A percentile compares a stretch with the other conserved stretches of the same genome.
Conservation (phyloP, 306 rosid genomes). For the Phaseolus lunatus region DNA sequence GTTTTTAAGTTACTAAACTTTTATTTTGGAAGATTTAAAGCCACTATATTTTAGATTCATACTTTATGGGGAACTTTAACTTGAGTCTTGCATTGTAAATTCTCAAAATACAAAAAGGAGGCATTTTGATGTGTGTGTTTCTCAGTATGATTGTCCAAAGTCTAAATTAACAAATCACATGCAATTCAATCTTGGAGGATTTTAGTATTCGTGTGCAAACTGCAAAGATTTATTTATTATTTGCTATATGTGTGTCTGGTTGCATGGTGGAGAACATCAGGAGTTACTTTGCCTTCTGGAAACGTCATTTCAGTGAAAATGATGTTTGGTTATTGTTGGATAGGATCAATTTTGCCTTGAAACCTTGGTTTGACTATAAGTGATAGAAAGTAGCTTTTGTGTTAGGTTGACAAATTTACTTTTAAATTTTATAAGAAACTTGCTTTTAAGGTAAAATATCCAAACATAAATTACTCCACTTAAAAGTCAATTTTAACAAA, state of each 20-base stretch:
- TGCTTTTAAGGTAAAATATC: not conserved
- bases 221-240: not conserved
- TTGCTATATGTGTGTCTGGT: conserved; percentile 13
- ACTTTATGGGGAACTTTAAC: not conserved
- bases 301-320: not conserved
- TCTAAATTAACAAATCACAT: not conserved
- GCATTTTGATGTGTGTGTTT: conserved; percentile 17
- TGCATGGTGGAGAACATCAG: not conserved
- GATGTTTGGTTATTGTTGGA: not conserved
- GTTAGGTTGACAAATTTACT: not conserved
- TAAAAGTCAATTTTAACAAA: not conserved
- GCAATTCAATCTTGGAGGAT: conserved; percentile 24
- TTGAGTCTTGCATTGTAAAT: not conserved
- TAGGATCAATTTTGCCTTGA: not conserved
- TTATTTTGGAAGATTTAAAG: conserved; percentile 14
- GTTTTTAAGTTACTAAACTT: conserved; percentile 29
- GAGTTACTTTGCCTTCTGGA: not conserved
- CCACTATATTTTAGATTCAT: not conserved
- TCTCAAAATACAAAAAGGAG: conserved; percentile 16
- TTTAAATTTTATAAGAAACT: not conserved
- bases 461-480: not conserved
- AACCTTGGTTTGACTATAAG: not conserved
- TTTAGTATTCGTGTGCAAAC: conserved; percentile 8
- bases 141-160: conserved; percentile 10
- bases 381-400: not conserved